Evolutionary conservation across 257 asterid species (phyloP).

Genomic region (Nicotiana tomentosiformis): DNA sequence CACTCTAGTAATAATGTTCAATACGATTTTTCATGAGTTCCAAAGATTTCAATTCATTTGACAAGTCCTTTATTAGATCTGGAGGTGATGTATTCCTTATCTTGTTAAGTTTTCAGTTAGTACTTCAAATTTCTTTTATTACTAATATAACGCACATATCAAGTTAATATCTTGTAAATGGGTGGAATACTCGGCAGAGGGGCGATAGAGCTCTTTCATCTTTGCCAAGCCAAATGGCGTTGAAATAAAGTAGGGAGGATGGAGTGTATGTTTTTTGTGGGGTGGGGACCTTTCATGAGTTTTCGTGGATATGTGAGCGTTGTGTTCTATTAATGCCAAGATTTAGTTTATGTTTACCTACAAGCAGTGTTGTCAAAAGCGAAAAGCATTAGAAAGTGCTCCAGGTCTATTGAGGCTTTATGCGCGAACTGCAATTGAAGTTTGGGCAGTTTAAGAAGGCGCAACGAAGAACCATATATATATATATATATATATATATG

Average conservation of each 20-base stretch:
- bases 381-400: too few species aligned
- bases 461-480: too few species aligned
- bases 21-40: background rate
- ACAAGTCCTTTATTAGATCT: background rate
- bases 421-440: too few species aligned
- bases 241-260: background rate
- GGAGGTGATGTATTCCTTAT: background rate
- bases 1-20: background rate
- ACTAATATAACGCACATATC: background rate
- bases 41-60: background rate
- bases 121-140: background rate
- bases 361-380: too few species aligned
- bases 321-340: background rate
- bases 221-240: background rate
- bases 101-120: background rate
- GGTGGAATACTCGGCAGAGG: background rate
- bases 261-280: background rate
- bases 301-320: background rate
- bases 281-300: background rate
- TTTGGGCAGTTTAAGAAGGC: too few species aligned
- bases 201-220: background rate
- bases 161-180: background rate
- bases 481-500: too few species aligned
- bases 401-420: too few species aligned
- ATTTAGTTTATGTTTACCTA: background rate